Conservation (phyloP, 2,329 filamentous ascomycete genomes). For the Hymenoscyphus fraxineus region DNA sequence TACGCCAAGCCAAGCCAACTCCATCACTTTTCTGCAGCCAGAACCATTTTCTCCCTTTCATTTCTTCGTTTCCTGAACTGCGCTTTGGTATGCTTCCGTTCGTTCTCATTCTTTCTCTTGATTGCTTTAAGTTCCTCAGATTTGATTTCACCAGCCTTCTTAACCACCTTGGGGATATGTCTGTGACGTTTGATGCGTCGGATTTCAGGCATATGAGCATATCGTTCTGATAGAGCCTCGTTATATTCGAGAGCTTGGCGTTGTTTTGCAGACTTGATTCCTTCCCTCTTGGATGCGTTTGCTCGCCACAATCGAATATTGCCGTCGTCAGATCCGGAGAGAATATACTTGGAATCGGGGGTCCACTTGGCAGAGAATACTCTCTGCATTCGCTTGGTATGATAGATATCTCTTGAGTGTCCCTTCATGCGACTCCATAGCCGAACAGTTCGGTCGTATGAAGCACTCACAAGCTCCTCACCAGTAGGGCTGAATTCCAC, state of each 20-base stretch:
- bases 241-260: conserved; percentile 91
- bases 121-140: conserved; percentile 79
- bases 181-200: conserved; percentile 85
- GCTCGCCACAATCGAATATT: conserved; percentile 88
- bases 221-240: conserved; percentile 75
- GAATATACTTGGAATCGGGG: conserved; percentile 82
- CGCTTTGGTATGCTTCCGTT: conserved; percentile 85
- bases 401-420: conserved; percentile 88
- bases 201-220: conserved; percentile 95
- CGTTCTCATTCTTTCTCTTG: conserved; percentile 90
- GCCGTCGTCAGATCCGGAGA: conserved; percentile 90
- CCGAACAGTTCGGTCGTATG: conserved; percentile 82
- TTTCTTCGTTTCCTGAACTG: conserved; percentile 67
- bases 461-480: conserved; percentile 86
- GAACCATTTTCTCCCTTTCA: conserved; percentile 90
- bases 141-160: conserved; percentile 97
- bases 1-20: conserved; percentile 12
- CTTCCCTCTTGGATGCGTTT: conserved; percentile 76
- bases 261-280: conserved; percentile 80
- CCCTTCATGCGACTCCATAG: conserved; percentile 78
- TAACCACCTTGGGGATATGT: conserved; percentile 86
- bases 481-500: conserved; percentile 94
- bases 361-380: conserved; percentile 84
- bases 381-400: conserved; percentile 96
- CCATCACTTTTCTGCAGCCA: conserved; percentile 47